These are phyloP conservation scores for Ulmus americana DNA, from an alignment of 331 rosid genomes.

Conservation along the genomic window DNA sequence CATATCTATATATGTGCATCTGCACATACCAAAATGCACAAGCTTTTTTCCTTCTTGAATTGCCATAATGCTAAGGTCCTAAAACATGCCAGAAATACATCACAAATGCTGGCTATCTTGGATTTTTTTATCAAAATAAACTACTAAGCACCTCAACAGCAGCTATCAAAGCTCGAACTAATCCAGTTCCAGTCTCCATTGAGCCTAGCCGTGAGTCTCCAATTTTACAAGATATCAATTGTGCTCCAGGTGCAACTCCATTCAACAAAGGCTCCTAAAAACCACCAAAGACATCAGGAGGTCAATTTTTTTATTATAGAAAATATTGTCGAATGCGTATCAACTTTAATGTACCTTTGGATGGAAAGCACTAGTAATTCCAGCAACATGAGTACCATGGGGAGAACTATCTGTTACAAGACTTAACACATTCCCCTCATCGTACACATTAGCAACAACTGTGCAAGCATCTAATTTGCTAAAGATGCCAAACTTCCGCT, in stretches of 20 bases:
- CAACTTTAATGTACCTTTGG: constrained; percentile 52
- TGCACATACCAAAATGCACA: background rate
- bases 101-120: constrained; percentile 5
- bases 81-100: constrained; percentile 1
- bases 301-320: constrained; percentile 1
- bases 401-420: constrained; percentile 82
- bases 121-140: background rate
- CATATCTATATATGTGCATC: background rate
- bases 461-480: constrained; percentile 89
- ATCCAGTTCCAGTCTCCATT: constrained; percentile 93
- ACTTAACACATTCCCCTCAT: constrained; percentile 72
- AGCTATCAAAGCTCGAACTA: constrained; percentile 79
- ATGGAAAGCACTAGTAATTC: constrained; percentile 84
- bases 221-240: constrained; percentile 86
- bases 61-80: background rate
- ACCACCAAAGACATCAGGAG: constrained; percentile 26
- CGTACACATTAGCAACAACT: constrained; percentile 64
- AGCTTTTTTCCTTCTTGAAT: too few relatives aligned
- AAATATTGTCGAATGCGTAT: constrained; percentile 15
- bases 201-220: constrained; percentile 89
- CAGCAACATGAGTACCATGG: constrained; percentile 94
- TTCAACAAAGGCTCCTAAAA: constrained; percentile 77
- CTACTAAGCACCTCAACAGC: constrained; percentile 68
- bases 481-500: constrained; percentile 63
- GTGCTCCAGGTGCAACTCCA: constrained; percentile 98